Evolutionary conservation across 345 rosid genomes (phyloP).

Genomic region (Odontarrhena argentea): DNA sequence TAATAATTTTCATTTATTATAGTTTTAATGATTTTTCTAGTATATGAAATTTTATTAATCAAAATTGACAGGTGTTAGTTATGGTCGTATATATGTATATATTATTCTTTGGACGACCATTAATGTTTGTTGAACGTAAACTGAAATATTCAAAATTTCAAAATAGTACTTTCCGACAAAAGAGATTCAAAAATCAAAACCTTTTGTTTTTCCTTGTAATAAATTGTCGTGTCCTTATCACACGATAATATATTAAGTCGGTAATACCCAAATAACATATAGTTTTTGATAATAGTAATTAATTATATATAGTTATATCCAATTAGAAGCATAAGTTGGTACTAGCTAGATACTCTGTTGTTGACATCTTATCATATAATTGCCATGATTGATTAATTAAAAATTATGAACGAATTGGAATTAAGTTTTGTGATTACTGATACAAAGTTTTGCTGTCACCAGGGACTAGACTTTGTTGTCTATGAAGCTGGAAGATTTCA

Average conservation of each 20-base stretch:
- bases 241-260: conserved; percentile 13
- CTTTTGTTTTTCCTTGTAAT: conserved; percentile 6
- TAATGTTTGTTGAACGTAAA: conserved; percentile 11
- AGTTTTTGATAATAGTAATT: background rate
- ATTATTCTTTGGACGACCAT: background rate
- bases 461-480: conserved; percentile 81
- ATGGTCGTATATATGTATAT: background rate
- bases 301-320: background rate
- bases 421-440: conserved; percentile 12
- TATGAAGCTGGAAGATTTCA: conserved; percentile 61
- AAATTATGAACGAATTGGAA: background rate
- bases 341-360: background rate
- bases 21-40: background rate
- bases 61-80: conserved; percentile 10
- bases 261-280: conserved; percentile 15
- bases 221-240: conserved; percentile 25
- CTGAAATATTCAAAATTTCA: conserved; percentile 34
- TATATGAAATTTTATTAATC: background rate
- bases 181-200: conserved; percentile 6
- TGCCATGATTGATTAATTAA: background rate
- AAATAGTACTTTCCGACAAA: conserved; percentile 35
- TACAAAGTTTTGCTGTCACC: conserved; percentile 7
- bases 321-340: conserved; percentile 28
- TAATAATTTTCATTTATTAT: background rate
- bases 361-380: conserved; percentile 4